Conservation (phyloP, 768 basidiomycete genomes). For the Cantharellus anzutake region DNA sequence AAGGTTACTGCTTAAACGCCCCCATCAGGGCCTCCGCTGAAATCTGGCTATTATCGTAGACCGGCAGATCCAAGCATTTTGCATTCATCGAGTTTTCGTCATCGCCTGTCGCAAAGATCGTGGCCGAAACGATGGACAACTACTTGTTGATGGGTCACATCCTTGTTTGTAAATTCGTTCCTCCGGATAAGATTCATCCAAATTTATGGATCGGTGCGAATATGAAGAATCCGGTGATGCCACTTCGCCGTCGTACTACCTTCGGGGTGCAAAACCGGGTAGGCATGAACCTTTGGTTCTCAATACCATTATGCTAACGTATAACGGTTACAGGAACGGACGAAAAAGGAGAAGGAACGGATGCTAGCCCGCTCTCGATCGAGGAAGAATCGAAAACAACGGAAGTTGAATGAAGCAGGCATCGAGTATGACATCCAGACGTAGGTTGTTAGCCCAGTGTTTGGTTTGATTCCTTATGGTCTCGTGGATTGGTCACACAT, state of each 20-base stretch:
- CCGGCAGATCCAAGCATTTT: slow-evolving; percentile 91
- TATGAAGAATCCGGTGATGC: slow-evolving; percentile 69
- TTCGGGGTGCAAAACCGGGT: slow-evolving; percentile 75
- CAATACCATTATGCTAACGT: background rate
- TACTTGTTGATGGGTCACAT: slow-evolving; percentile 92
- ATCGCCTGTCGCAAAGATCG: slow-evolving; percentile 76
- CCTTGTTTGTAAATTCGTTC: slow-evolving; percentile 75
- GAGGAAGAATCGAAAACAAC: slow-evolving; percentile 58
- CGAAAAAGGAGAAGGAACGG: slow-evolving; percentile 43
- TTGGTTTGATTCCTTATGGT: background rate
- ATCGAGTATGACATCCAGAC: slow-evolving; percentile 78
- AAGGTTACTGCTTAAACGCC: slow-evolving; percentile 29
- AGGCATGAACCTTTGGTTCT: background rate
- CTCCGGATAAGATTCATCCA: slow-evolving; percentile 78
- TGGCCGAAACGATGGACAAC: slow-evolving; percentile 98
- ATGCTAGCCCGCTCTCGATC: slow-evolving; percentile 51
- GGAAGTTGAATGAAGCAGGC: slow-evolving; percentile 58
- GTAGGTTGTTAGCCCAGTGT: slow-evolving; percentile 34
- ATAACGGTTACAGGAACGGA: slow-evolving; percentile 35
- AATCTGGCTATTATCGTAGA: slow-evolving; percentile 28
- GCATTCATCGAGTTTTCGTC: slow-evolving; percentile 92
- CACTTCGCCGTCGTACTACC: slow-evolving; percentile 41
- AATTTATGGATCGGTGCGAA: slow-evolving; percentile 96
- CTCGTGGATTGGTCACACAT: no score
- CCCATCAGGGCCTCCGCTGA: background rate